Evolutionary conservation across 768 basidiomycete genomes (phyloP).

Genomic region (Leccinum longicurvipes): DNA sequence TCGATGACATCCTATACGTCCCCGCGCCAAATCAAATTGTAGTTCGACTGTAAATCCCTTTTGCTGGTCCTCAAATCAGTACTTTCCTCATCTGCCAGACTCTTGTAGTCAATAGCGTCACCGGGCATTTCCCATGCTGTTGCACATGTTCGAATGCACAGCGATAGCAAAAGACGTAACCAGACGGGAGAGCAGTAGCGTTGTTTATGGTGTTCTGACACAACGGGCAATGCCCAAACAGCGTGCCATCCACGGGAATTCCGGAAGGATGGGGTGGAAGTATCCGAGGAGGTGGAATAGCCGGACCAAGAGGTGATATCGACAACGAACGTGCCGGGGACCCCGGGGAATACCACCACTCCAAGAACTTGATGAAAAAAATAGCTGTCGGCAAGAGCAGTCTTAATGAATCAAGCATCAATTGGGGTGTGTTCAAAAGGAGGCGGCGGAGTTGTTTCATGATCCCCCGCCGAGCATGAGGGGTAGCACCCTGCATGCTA

Average conservation of each 20-base stretch:
- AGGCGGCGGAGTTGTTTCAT: conserved; percentile 44
- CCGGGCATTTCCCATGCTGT: conserved; percentile 76
- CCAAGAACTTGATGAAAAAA: conserved; percentile 93
- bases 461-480: conserved; percentile 34
- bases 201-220: conserved; percentile 74
- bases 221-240: conserved; percentile 83
- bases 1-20: conserved; percentile 5
- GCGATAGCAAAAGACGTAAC: conserved; percentile 93
- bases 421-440: conserved; percentile 52
- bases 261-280: conserved; percentile 73
- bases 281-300: conserved; percentile 73
- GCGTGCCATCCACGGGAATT: conserved; percentile 54
- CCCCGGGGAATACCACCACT: conserved; percentile 98
- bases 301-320: conserved; percentile 58
- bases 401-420: conserved; percentile 74
- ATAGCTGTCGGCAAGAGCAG: conserved; percentile 83
- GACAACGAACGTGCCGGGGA: conserved; percentile 79
- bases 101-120: conserved; percentile 73
- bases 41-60: background rate
- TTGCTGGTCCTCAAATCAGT: conserved; percentile 50
- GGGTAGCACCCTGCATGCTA: conserved; percentile 12
- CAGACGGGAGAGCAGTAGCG: conserved; percentile 86
- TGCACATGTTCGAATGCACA: conserved; percentile 85
- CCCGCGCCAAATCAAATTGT: conserved; percentile 6
- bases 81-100: conserved; percentile 88